Evolutionary conservation across 73 alveolate species (phyloP), one percentile per base, ranked within the genome.

Genomic region (Paramecium pentaurelia): DNA sequence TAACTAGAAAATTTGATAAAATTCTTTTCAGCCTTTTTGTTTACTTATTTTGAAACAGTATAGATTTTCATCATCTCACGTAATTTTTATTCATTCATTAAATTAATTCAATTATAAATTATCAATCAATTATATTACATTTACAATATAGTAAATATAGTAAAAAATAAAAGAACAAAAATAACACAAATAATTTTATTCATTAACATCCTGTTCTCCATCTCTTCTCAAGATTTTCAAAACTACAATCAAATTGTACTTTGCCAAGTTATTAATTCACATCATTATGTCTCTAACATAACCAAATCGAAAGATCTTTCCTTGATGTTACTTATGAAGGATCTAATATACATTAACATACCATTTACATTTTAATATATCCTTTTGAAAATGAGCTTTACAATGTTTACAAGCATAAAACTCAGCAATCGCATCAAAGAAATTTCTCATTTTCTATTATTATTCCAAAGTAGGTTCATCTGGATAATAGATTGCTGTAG

Each of bases 191-290:
- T 64, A 64, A 73, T n/a, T 73, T 80, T 38, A 80, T 42, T 80
- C 91, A 80, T 47, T 80, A 45, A 80, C 91, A 80, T 42, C 94
- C 94, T 20, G 84, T 89, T 59, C 94, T 77, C 94, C 94, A 88
- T 71, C 94, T 60, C 71, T 88, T 42, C 75, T 88, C 94, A 20
- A 88, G 71, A 49, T 88, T 64, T 7, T 70, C 84, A 71, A 89
- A 89, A n/a, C 80, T 40, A n/a, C 94, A 89, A 54, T 89, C 92
- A 71, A 45, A 89, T 71, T 71, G 9, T 1, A 18, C 7, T 25
- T 89, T 89, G 8, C 92, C 92, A 1, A 89, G 59, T 60, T 22
- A n/a, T 28, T 30, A 34, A 71, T 89, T 89, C 49, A 89, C 94
- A 7, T 71, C 70, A 71, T 89, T 89, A 16, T 89, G 94, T 71